Conservation (phyloP, 208 protist genomes). For the Kentomonas sorsogonicus region DNA sequence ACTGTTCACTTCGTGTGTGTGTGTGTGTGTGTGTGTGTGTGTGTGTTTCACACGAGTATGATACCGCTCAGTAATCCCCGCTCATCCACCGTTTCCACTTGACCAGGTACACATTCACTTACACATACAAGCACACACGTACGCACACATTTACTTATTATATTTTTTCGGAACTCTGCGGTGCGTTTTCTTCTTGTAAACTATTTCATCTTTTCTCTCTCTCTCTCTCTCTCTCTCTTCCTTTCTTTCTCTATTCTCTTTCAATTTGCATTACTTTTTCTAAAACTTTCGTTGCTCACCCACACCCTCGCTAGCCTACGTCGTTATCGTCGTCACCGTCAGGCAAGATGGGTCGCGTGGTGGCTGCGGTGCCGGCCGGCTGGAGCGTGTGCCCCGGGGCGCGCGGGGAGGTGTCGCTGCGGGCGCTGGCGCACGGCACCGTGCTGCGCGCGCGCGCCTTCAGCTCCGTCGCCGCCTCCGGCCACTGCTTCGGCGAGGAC, state of each 20-base stretch:
- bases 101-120: too few species aligned
- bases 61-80: too few species aligned
- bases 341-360: background rate
- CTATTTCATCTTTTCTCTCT: conserved; percentile 4
- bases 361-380: background rate
- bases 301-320: background rate
- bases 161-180: conserved; percentile 10
- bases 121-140: too few species aligned
- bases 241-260: conserved; percentile 7
- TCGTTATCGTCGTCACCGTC: background rate
- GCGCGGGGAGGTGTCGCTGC: conserved; percentile 7
- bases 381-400: conserved; percentile 22
- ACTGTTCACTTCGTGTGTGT: too few species aligned
- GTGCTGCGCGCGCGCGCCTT: conserved; percentile 18
- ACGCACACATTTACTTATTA: too few species aligned
- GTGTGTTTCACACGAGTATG: too few species aligned
- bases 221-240: background rate
- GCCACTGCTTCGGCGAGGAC: too few species aligned
- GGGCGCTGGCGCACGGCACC: conserved; percentile 15
- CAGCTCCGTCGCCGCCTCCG: conserved; percentile 19
- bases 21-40: too few species aligned
- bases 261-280: conserved; percentile 2
- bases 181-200: conserved; percentile 10
- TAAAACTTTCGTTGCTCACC: conserved; percentile 2
- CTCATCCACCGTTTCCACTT: too few species aligned